These are phyloP conservation scores for Suillus decipiens DNA, from an alignment of 768 basidiomycete species.

Conservation along the genomic window DNA sequence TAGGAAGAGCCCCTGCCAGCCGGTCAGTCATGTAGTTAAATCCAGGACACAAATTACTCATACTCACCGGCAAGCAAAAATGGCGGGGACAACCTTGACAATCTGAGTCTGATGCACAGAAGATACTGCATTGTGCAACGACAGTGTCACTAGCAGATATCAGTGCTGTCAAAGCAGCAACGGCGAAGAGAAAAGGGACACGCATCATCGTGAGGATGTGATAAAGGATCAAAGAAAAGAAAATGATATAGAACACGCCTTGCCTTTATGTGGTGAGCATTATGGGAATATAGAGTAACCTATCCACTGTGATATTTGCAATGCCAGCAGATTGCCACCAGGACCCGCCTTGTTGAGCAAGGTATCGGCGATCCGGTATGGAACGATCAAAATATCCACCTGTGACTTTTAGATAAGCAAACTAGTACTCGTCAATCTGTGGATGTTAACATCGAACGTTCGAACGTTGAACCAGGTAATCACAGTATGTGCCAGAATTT, in stretches of 20 bases:
- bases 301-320: neutral
- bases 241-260: neutral
- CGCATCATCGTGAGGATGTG: neutral
- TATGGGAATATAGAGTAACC: too few species aligned
- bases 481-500: neutral
- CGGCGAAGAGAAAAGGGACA: neutral
- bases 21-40: neutral
- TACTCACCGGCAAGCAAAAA: neutral
- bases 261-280: neutral
- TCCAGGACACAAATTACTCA: neutral
- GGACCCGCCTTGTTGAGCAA: too few species aligned
- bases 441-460: neutral
- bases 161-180: neutral
- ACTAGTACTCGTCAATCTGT: neutral
- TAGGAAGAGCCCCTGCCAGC: neutral
- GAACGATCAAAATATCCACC: neutral
- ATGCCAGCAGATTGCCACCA: neutral
- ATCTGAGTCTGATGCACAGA: neutral
- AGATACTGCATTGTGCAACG: neutral
- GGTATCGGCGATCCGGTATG: neutral
- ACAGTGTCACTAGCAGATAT: neutral
- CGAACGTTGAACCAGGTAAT: too few species aligned
- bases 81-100: neutral
- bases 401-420: neutral
- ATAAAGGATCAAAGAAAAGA: neutral